Percentiles rank a stretch among this genome's conserved stretches.
Conservation (phyloP, 2,329 filamentous ascomycete species). For the Falciphora oryzae region DNA sequence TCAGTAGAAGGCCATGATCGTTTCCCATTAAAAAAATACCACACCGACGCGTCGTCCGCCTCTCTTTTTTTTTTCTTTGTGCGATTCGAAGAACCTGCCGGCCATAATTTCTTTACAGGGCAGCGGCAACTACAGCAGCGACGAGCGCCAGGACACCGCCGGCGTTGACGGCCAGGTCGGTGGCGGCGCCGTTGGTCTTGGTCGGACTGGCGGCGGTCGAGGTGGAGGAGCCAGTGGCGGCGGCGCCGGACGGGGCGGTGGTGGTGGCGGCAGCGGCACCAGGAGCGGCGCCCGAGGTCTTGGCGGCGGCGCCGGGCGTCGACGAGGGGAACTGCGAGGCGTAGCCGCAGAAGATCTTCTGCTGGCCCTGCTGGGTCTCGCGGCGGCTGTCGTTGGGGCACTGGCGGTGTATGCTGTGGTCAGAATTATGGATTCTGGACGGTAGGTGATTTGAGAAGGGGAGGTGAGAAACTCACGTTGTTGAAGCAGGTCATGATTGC, state of each 20-base stretch:
- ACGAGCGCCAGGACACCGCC: conserved; percentile 26
- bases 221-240: conserved; percentile 14
- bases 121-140: conserved; percentile 25
- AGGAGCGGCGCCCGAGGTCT: conserved; percentile 19
- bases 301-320: conserved; percentile 21
- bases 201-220: conserved; percentile 10
- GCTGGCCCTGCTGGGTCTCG: conserved; percentile 29
- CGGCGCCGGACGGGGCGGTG: conserved; percentile 15
- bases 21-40: neutral
- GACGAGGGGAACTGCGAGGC: conserved; percentile 36
- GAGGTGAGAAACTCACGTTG: conserved; percentile 4
- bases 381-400: conserved; percentile 43
- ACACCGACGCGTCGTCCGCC: conserved; percentile 9
- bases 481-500: conserved; percentile 36
- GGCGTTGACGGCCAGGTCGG: conserved; percentile 23
- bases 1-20: neutral
- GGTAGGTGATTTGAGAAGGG: neutral
- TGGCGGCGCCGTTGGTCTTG: conserved; percentile 19
- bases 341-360: conserved; percentile 39
- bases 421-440: neutral
- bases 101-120: too few relatives aligned
- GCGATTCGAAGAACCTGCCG: conserved; percentile 6
- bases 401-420: conserved; percentile 36
- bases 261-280: conserved; percentile 17
- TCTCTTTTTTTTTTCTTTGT: conserved; percentile 9